Evolutionary conservation across 495 filamentous ascomycete genomes (phyloP).

Genomic region (Penicillium psychrofluorescens): DNA sequence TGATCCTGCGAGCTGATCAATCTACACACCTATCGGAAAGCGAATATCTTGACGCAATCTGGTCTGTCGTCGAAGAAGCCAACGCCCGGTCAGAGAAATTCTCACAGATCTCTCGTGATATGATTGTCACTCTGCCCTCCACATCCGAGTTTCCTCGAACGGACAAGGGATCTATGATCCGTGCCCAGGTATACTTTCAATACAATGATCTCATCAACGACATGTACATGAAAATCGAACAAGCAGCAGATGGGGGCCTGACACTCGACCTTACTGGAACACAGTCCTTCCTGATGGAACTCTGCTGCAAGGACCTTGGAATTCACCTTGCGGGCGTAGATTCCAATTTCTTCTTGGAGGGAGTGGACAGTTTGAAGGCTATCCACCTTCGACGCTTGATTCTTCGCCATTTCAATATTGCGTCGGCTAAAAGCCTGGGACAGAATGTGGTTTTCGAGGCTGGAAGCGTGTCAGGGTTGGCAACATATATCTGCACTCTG

Average conservation of each 20-base stretch:
- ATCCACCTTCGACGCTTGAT: conserved; percentile 49
- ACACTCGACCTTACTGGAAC: conserved; percentile 31
- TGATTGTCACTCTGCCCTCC: conserved; percentile 38
- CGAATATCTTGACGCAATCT: conserved; percentile 38
- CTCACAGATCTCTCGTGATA: conserved; percentile 48
- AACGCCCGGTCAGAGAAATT: conserved; percentile 46
- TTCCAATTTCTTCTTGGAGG: conserved; percentile 47
- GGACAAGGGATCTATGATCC: conserved; percentile 51
- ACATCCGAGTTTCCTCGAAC: conserved; percentile 40
- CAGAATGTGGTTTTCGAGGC: conserved; percentile 48
- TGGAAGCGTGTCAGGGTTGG: conserved; percentile 38
- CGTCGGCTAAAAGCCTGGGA: conserved; percentile 16
- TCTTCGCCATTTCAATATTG: conserved; percentile 35
- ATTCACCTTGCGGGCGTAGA: conserved; percentile 29
- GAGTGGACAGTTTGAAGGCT: conserved; percentile 55
- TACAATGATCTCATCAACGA: conserved; percentile 43
- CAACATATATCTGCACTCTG: conserved; percentile 34
- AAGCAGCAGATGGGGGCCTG: conserved; percentile 14
- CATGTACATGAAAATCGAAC: conserved; percentile 34
- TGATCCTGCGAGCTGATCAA: conserved; percentile 41
- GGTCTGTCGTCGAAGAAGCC: conserved; percentile 40
- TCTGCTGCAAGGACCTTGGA: conserved; percentile 33
- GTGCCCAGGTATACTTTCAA: conserved; percentile 41
- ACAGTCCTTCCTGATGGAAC: conserved; percentile 31
- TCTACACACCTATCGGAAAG: conserved; percentile 24